Base-by-base conservation (phyloP, 768 basidiomycete genomes). In the Pluteus cervinus region DNA sequence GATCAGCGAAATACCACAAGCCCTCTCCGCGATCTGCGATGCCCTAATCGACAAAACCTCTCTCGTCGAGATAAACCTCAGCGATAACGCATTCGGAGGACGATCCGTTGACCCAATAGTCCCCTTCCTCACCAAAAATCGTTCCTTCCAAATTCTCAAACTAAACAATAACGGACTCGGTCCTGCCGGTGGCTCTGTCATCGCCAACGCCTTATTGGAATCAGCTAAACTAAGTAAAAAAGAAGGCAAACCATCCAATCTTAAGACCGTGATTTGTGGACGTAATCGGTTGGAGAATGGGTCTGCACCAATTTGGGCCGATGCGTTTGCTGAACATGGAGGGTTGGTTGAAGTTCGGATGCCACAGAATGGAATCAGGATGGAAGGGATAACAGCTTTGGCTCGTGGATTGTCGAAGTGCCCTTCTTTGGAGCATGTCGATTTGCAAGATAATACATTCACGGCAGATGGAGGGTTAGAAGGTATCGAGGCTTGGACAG, bases 131-230 rank as follows among this genome's bases (percentile, higher is more conserved):
- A 78, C 80, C 21, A 65, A 81, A 43, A 93, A 94, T 57, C 81
- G 80, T 41, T 74, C 71, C 46, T 79, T 96, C 66, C 76, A 83
- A 53, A 71, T 88, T 39, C 76, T 99, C 53, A 84, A 82, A 50
- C 76, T 98, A 44, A 94, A 90, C 65, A 99, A 98, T 69, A 97
- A 98, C 58, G 94, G 94, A 16, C 77, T 99, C 12, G 94, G 94
- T 7, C 86, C 89, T 10, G 81, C 77, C 12, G 96, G 91, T 18
- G 96, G 96, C 28, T 65, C 65, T 8, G 77, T 85, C 54, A 77
- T 99, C 48, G 89, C 96, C 34, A 72, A 80, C 37, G 96, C 96
- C 16, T 66, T 98, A 9, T 63, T 75, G 15, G 75, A 78, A 43
- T 88, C 88, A 17, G 92, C 90, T 1, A 63, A 69, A 37, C 66